Percentiles rank a stretch among this genome's conserved stretches.
phyloP scores from a whole-genome alignment of 73 alveolate species.

The Effrenium voratum region DNA sequence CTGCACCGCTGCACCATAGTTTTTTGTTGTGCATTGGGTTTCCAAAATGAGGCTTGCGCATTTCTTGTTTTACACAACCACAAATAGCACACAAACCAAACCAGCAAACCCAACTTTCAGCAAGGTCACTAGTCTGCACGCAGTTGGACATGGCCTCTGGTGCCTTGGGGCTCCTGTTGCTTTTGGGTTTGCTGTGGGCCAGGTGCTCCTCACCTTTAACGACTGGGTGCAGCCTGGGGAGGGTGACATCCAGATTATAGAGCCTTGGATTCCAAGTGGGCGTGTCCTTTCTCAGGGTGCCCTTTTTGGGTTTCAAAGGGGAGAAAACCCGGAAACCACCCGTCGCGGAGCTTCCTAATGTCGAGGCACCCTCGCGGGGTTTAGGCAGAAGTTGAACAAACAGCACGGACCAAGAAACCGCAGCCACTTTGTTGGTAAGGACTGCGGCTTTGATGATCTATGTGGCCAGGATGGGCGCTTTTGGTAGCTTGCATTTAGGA shows the following conservation, averaged over 20 bases:
- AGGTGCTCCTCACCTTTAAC: slow-evolving; percentile 79
- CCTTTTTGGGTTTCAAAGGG: too few relatives aligned
- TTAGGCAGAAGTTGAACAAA: too few relatives aligned
- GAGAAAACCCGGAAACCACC: neutral
- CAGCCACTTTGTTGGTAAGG: neutral
- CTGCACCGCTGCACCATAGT: too few relatives aligned
- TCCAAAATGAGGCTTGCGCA: too few relatives aligned
- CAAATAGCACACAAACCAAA: too few relatives aligned
- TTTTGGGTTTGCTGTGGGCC: neutral
- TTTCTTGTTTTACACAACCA: too few relatives aligned
- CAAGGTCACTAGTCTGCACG: too few relatives aligned
- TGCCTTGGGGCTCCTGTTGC: too few relatives aligned
- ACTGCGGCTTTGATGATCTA: slow-evolving; percentile 63
- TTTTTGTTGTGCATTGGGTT: too few relatives aligned
- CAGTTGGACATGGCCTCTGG: too few relatives aligned
- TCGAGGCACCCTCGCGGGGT: too few relatives aligned
- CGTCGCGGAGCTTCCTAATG: neutral
- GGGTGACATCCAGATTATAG: slow-evolving; percentile 60
- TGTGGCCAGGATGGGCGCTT: slow-evolving; percentile 41
- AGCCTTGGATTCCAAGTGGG: neutral
- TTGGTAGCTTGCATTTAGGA: neutral
- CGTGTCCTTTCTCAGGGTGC: neutral
- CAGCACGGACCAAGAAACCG: neutral
- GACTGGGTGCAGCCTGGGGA: slow-evolving; percentile 86
- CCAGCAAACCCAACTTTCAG: too few relatives aligned